phyloP scores from a whole-genome alignment of 306 rosid genomes.

The Parietaria judaica region DNA sequence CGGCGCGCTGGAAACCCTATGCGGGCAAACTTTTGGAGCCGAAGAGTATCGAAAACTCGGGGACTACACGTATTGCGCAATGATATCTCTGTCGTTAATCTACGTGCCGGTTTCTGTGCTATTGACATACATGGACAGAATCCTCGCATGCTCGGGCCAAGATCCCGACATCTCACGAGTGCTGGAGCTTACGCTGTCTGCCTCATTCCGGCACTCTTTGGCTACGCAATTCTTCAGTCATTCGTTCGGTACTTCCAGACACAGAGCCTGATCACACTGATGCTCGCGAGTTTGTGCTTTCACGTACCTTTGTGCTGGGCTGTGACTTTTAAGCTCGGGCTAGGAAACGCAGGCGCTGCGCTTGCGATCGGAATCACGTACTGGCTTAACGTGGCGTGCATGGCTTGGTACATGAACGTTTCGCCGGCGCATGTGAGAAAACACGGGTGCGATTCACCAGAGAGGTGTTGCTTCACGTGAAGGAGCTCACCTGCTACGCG shows the following conservation, averaged over 20 bases:
- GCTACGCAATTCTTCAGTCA: constrained; percentile 23
- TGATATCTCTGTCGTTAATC: constrained; percentile 19
- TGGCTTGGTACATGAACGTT: constrained; percentile 24
- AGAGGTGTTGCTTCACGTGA: constrained; percentile 23
- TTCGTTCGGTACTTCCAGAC: constrained; percentile 25
- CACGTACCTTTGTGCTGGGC: constrained; percentile 43
- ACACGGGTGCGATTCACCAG: constrained; percentile 29
- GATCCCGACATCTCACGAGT: constrained; percentile 12
- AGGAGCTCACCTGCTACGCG: constrained; percentile 37
- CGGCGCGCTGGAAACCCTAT: constrained; percentile 25
- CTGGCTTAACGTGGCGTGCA: constrained; percentile 46
- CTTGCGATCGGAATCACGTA: constrained; percentile 33
- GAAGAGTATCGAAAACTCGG: constrained; percentile 22
- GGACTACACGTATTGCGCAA: constrained; percentile 23
- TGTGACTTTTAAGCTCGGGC: constrained; percentile 28
- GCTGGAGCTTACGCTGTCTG: constrained; percentile 18
- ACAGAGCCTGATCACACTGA: constrained; percentile 18
- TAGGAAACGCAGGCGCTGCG: constrained; percentile 54
- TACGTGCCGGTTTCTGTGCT: constrained; percentile 17
- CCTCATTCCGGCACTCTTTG: constrained; percentile 25
- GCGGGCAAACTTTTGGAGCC: constrained; percentile 30
- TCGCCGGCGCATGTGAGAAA: constrained; percentile 43
- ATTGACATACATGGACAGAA: constrained; percentile 22
- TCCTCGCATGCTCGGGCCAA: constrained; percentile 19
- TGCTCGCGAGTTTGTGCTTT: constrained; percentile 24